Conservation (phyloP, 2,329 filamentous ascomycete genomes). For the Clonostachys solani region DNA sequence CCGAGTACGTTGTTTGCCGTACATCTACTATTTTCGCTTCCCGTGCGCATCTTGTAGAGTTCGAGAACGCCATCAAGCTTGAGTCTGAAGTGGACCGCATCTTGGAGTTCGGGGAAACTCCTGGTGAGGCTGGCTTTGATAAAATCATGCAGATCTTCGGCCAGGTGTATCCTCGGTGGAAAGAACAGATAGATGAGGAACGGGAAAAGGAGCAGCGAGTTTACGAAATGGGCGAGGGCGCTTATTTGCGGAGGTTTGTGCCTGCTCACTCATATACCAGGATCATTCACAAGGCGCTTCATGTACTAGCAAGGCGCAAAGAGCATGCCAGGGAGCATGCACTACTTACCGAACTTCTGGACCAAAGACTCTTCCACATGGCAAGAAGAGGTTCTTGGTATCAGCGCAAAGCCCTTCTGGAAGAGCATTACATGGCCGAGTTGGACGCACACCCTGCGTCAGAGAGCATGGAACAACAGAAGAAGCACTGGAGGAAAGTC, state of each 20-base stretch:
- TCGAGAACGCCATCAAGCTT: conserved; percentile 78
- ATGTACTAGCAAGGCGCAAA: conserved; percentile 77
- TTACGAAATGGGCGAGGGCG: conserved; percentile 80
- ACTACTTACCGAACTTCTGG: conserved; percentile 69
- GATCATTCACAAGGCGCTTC: conserved; percentile 82
- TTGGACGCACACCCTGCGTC: conserved; percentile 38
- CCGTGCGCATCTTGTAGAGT: conserved; percentile 73
- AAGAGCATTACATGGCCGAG: conserved; percentile 89
- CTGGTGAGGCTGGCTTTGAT: conserved; percentile 60
- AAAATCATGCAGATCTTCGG: conserved; percentile 70
- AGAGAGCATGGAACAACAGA: conserved; percentile 47
- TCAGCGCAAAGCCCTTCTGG: conserved; percentile 86
- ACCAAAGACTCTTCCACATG: conserved; percentile 79
- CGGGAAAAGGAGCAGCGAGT: conserved; percentile 70
- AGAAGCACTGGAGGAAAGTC: conserved; percentile 76
- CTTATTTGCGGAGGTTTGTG: conserved; percentile 84
- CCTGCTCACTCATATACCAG: conserved; percentile 92
- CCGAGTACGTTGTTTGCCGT: conserved; percentile 83
- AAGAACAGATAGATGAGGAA: conserved; percentile 66
- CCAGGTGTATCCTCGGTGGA: conserved; percentile 78
- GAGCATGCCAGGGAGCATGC: conserved; percentile 72
- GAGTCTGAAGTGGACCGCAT: conserved; percentile 80
- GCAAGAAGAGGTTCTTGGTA: conserved; percentile 89
- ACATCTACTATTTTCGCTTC: conserved; percentile 86
- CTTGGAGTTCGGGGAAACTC: conserved; percentile 73